A percentile compares a stretch with the other conserved stretches of the same genome.
Evolutionary conservation across 1,139 yeast species (phyloP).

Genomic region (Suhomyces guaymorum): DNA sequence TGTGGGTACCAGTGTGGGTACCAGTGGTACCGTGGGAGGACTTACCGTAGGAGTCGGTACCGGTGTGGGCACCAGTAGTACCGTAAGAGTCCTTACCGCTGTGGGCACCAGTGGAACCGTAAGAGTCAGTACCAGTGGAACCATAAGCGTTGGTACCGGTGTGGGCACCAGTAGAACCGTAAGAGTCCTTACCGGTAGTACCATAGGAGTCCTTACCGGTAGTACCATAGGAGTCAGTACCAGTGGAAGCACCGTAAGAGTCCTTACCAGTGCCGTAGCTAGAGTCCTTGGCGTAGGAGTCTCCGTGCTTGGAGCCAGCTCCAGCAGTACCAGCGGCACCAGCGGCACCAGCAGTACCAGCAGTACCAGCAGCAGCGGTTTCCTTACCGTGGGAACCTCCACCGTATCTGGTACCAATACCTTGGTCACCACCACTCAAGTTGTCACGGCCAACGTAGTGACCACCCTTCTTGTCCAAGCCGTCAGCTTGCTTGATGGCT

Average conservation of each 20-base stretch:
- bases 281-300: no score
- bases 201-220: no score
- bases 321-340: slow-evolving; percentile 10
- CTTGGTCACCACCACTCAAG: slow-evolving; percentile 32
- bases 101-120: slow-evolving; percentile 9
- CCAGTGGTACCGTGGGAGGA: slow-evolving; percentile 2
- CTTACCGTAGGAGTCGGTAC: slow-evolving; percentile 9
- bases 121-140: slow-evolving; percentile 2
- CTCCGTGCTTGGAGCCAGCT: no score
- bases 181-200: slow-evolving; percentile 2
- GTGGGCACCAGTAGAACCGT: slow-evolving; percentile 9
- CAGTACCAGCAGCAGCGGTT: slow-evolving; percentile 10
- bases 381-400: slow-evolving; percentile 16
- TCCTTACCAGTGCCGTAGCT: no score
- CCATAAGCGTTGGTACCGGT: not conserved
- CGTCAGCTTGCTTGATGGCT: slow-evolving; percentile 30
- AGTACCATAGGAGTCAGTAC: no score
- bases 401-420: slow-evolving; percentile 27
- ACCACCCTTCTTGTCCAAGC: slow-evolving; percentile 32
- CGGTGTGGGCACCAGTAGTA: slow-evolving; percentile 10
- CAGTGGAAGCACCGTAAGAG: no score
- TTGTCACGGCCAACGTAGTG: slow-evolving; percentile 29
- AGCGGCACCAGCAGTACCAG: slow-evolving; percentile 12
- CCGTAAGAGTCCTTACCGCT: slow-evolving; percentile 6
- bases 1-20: slow-evolving; percentile 15